Evolutionary conservation across 2,329 filamentous ascomycete species (phyloP), one percentile per base, ranked within the genome.

Genomic region (Ceratocystis colombiana): DNA sequence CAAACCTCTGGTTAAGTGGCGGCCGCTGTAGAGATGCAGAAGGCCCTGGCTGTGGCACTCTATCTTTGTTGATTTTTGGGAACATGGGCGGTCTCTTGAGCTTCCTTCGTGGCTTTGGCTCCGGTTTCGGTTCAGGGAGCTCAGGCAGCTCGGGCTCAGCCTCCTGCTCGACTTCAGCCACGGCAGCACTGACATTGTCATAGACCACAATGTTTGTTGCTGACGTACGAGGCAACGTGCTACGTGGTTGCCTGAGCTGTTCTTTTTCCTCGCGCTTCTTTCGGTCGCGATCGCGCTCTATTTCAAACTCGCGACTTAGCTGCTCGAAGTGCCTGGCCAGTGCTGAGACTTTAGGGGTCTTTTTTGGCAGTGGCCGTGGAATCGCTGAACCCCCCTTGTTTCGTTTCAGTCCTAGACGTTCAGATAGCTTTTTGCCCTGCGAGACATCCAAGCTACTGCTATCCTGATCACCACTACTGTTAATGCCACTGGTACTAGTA

Each of bases 151-250:
- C 64, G 20, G 61, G 63, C 28, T 65, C 65, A 17, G 30, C 25
- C 22, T 65, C 64, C 17, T 84, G 82, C 15, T 85, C 85, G 62
- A 84, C 83, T 72, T 96, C 91, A 70, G 91, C 88, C 10, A 96
- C 92, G 22, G 95, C 94, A 74, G 96, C 91, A 67, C 92, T 87
- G 3, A 96, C 90, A 74, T 96, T 90, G 70, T 89, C 88, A 73
- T 97, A 99, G 7, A 99, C 91, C 74, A 97, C 90, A 17, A 99
- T 92, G 68, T 95, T 93, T 5, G 94, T 92, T 72, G 92, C 94
- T 20, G 90, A 92, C 50, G 91, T 90, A 70, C 94, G 84, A 22
- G 94, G 93, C 25, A 85, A 76, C 73, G 93, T 93, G 0, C 90
- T 90, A 69, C 92, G 84, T 15, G 90, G 89, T 73, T 83, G 80